A percentile compares a stretch with the other conserved stretches of the same genome.
Evolutionary conservation across 139 green algal genomes (phyloP).

Genomic region (Pedinophyceae sp.): DNA sequence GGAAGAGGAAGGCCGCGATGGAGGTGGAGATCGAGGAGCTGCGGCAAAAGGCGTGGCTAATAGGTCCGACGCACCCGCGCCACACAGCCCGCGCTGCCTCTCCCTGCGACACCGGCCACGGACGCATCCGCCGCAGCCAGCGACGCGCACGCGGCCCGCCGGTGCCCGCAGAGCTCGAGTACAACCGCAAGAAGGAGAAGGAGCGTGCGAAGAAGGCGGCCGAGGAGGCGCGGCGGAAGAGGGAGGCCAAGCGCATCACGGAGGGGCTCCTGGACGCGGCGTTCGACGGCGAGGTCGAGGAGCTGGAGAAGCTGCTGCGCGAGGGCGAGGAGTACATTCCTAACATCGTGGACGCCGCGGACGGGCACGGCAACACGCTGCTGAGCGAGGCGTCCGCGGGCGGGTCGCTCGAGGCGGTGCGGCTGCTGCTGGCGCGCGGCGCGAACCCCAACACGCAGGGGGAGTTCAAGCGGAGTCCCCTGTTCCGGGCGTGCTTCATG

Average conservation of each 20-base stretch:
- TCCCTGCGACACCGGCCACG: no score
- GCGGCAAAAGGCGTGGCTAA: slow-evolving; percentile 14
- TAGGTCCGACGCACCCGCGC: neutral
- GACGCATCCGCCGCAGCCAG: no score
- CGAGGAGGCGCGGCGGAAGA: slow-evolving; percentile 22
- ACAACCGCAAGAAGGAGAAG: neutral
- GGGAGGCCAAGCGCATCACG: slow-evolving; percentile 23
- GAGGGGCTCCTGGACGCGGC: slow-evolving; percentile 31
- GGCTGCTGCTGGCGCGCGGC: slow-evolving; percentile 15
- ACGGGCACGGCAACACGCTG: slow-evolving; percentile 32
- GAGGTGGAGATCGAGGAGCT: slow-evolving; percentile 20
- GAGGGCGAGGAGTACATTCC: slow-evolving; percentile 2
- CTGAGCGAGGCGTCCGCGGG: slow-evolving; percentile 30
- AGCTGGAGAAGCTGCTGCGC: slow-evolving; percentile 12
- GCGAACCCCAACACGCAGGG: slow-evolving; percentile 26
- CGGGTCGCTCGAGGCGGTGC: slow-evolving; percentile 2
- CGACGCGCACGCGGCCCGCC: no score
- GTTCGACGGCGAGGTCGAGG: slow-evolving; percentile 22
- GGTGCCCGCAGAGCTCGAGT: no score
- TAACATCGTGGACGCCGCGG: slow-evolving; percentile 4
- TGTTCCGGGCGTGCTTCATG: slow-evolving; percentile 32
- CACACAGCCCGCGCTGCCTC: no score
- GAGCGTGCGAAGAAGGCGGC: slow-evolving; percentile 1
- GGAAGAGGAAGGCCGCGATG: slow-evolving; percentile 12
- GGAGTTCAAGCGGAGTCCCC: slow-evolving; percentile 33